Conservation (phyloP, 2,329 filamentous ascomycete genomes). For the Thelonectria blattea region DNA sequence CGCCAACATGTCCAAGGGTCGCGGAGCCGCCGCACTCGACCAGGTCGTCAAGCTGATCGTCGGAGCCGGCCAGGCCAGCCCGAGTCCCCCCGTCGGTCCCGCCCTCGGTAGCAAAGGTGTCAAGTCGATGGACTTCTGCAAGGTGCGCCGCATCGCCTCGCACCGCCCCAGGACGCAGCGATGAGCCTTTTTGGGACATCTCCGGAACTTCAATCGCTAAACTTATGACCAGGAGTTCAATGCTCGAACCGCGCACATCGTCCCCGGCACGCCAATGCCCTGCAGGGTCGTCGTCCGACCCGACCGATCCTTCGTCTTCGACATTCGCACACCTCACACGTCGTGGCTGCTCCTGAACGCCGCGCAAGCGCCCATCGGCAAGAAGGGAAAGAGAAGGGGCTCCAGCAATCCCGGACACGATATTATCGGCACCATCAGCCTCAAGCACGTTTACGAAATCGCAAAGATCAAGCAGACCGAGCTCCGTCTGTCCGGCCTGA, state of each 20-base stretch:
- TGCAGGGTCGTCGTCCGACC: slow-evolving; percentile 90
- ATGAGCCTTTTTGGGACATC: background rate
- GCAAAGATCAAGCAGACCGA: slow-evolving; percentile 93
- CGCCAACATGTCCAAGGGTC: slow-evolving; percentile 59
- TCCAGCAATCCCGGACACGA: slow-evolving; percentile 78
- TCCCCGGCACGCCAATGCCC: slow-evolving; percentile 82
- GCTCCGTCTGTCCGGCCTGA: slow-evolving; percentile 73
- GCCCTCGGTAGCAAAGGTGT: slow-evolving; percentile 97
- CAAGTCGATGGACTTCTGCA: slow-evolving; percentile 99
- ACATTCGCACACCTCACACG: slow-evolving; percentile 92
- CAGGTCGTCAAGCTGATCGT: slow-evolving; percentile 97
- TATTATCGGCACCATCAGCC: slow-evolving; percentile 79
- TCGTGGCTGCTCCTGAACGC: slow-evolving; percentile 87
- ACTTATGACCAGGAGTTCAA: slow-evolving; percentile 81
- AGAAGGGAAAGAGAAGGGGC: slow-evolving; percentile 80
- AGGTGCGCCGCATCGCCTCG: slow-evolving; percentile 61
- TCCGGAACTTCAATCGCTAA: slow-evolving; percentile 26
- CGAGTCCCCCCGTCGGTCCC: slow-evolving; percentile 94
- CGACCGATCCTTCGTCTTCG: slow-evolving; percentile 92
- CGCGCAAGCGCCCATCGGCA: slow-evolving; percentile 72
- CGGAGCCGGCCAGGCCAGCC: slow-evolving; percentile 91
- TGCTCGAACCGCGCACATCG: slow-evolving; percentile 86
- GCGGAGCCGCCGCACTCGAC: slow-evolving; percentile 55
- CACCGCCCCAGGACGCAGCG: background rate
- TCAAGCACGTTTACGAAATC: slow-evolving; percentile 98